phyloP scores from a whole-genome alignment of 805 yeast genomes.

The Lipomyces spencermartinsiae region DNA sequence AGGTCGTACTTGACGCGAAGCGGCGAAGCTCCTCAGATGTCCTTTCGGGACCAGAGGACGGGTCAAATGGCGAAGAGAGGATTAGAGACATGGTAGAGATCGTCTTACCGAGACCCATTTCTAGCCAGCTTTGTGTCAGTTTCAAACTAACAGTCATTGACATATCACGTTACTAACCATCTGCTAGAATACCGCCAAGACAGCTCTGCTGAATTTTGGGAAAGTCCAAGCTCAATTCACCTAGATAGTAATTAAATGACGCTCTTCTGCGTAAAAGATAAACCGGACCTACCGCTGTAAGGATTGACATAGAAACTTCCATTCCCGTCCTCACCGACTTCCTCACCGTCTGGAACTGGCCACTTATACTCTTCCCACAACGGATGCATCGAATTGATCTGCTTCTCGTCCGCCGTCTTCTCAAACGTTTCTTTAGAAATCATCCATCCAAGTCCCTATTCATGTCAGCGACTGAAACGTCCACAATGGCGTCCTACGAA shows the following conservation, averaged over 20 bases:
- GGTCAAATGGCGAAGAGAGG: conserved; percentile 53
- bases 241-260: conserved; percentile 66
- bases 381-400: conserved; percentile 74
- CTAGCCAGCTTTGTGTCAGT: conserved; percentile 10
- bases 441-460: conserved; percentile 59
- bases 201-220: conserved; percentile 65
- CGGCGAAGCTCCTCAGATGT: background rate
- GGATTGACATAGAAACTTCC: conserved; percentile 39
- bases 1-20: conserved; percentile 56
- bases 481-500: conserved; percentile 50
- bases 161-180: conserved; percentile 50
- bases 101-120: conserved; percentile 96
- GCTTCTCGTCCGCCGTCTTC: conserved; percentile 44
- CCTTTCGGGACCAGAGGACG: background rate
- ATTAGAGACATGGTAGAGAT: conserved; percentile 79
- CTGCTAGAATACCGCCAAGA: conserved; percentile 89
- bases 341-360: conserved; percentile 58
- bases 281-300: conserved; percentile 25
- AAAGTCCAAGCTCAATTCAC: conserved; percentile 71
- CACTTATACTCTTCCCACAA: conserved; percentile 80
- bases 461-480: conserved; percentile 88
- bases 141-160: background rate
- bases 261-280: background rate
- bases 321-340: conserved; percentile 35
- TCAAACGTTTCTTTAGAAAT: conserved; percentile 41